Conservation (phyloP, 345 rosid species). For the Schrenkiella parvula region DNA sequence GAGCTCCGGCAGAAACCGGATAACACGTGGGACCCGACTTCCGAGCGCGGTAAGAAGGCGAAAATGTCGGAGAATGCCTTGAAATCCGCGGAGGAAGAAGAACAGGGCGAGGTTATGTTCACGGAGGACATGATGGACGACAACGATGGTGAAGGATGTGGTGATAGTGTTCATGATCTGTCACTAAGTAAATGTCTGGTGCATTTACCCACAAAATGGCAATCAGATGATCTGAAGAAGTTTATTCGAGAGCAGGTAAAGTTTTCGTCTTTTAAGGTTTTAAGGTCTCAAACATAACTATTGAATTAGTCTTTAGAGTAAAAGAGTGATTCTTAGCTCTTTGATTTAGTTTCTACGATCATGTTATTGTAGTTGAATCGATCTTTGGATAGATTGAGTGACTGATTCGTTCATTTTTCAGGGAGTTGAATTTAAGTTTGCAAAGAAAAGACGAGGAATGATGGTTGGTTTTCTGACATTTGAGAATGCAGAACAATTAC, state of each 20-base stretch:
- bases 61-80: slow-evolving; percentile 32
- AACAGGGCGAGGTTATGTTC: slow-evolving; percentile 46
- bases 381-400: background rate
- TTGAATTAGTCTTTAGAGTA: background rate
- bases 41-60: slow-evolving; percentile 72
- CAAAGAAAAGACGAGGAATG: slow-evolving; percentile 85
- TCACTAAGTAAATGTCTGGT: slow-evolving; percentile 70
- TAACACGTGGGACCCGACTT: slow-evolving; percentile 94
- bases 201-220: slow-evolving; percentile 76
- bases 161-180: slow-evolving; percentile 33
- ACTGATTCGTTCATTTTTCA: slow-evolving; percentile 23
- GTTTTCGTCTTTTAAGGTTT: background rate
- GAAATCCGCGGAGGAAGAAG: slow-evolving; percentile 27
- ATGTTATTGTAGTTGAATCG: background rate
- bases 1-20: slow-evolving; percentile 81
- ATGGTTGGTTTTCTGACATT: slow-evolving; percentile 75
- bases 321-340: background rate
- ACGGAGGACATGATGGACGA: slow-evolving; percentile 54
- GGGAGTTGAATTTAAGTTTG: slow-evolving; percentile 58
- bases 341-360: background rate
- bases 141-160: slow-evolving; percentile 40
- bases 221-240: slow-evolving; percentile 49
- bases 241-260: slow-evolving; percentile 63
- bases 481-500: slow-evolving; percentile 59
- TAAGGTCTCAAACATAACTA: background rate